These are phyloP conservation scores for Penicillium sp. DNA, from an alignment of 2,329 filamentous ascomycete genomes.

Conservation along the genomic window DNA sequence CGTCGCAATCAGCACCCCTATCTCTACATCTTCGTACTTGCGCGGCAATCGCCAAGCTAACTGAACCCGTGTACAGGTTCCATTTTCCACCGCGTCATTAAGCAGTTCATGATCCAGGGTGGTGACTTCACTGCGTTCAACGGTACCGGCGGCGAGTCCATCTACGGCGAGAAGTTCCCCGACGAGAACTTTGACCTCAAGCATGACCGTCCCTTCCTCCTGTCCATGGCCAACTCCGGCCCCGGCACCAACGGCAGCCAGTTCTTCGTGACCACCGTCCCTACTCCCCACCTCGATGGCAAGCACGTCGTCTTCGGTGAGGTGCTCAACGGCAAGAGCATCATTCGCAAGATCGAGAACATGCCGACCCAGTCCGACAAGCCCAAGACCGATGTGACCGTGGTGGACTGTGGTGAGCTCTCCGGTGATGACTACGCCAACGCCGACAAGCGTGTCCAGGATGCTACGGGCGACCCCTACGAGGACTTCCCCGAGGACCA, in stretches of 20 bases:
- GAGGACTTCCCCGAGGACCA: slow-evolving; percentile 94
- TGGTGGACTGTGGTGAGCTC: slow-evolving; percentile 85
- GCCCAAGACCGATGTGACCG: slow-evolving; percentile 70
- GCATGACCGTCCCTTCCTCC: slow-evolving; percentile 88
- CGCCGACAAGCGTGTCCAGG: slow-evolving; percentile 69
- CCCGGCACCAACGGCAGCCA: slow-evolving; percentile 95
- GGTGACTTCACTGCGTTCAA: slow-evolving; percentile 96
- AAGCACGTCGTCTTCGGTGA: slow-evolving; percentile 99
- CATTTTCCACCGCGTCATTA: slow-evolving; percentile 93
- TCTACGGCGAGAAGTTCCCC: slow-evolving; percentile 96
- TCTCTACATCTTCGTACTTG: not conserved
- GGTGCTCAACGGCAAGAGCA: slow-evolving; percentile 87
- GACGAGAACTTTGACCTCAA: slow-evolving; percentile 94
- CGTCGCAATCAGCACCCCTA: slow-evolving; percentile 6
- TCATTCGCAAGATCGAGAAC: slow-evolving; percentile 89
- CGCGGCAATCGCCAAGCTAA: not conserved
- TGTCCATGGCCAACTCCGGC: slow-evolving; percentile 98
- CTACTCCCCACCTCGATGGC: slow-evolving; percentile 90
- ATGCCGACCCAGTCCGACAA: slow-evolving; percentile 76
- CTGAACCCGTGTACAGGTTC: slow-evolving; percentile 57
- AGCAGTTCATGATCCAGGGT: slow-evolving; percentile 98
- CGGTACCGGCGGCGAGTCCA: slow-evolving; percentile 93
- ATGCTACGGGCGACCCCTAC: slow-evolving; percentile 84
- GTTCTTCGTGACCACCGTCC: slow-evolving; percentile 95
- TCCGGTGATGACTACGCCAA: slow-evolving; percentile 68